Evolutionary conservation across 345 rosid species (phyloP), one percentile per base, ranked within the genome.

Genomic region (Hibiscus tridactylites): DNA sequence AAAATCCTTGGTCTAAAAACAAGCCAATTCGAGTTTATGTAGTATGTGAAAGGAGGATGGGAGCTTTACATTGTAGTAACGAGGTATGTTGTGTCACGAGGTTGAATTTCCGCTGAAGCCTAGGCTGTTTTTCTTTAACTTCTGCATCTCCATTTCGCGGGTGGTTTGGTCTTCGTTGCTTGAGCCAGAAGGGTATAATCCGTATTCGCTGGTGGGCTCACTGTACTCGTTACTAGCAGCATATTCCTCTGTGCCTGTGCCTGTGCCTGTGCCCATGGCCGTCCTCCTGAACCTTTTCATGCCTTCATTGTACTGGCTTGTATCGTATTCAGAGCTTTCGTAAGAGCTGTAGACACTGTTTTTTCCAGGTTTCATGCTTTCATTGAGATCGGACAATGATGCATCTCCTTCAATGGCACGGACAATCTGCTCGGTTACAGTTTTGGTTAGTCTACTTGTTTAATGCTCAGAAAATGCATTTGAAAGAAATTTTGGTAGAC

Each of bases 301-400:
- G 83, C 89, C 97, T 21, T 87, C 90, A 1, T 83, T 88, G 86
- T 91, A 88, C 52, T 90, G 91, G 73, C 75, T 83, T 5, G 86
- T 82, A 77, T 89, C 96, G 15, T 91, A 88, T 79, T 91, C 93
- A 8, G 96, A 84, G 83, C 96, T 90, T 7, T 85, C 91, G n/a
- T 83, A 71, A 10, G 93, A 88, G 70, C 94, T 74, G 76, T 84
- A 83, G 10, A 81, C 57, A 12, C 65, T 76, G 75, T 87, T 80
- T 17, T 90, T 83, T 26, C 92, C 93, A 1, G 92, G 90, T 74
- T 80, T 83, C n/a, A 85, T 79, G 68, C 91, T 92, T 67, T 88
- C 93, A 35, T 87, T 86, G 28, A 90, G 86, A 73, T 94, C 96
- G 1, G 85, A 76, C n/a, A 94, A 76, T 3, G 93, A 88, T 24